Base-by-base conservation (phyloP, 2,329 filamentous ascomycete species). In the Neonectria coccinea region DNA sequence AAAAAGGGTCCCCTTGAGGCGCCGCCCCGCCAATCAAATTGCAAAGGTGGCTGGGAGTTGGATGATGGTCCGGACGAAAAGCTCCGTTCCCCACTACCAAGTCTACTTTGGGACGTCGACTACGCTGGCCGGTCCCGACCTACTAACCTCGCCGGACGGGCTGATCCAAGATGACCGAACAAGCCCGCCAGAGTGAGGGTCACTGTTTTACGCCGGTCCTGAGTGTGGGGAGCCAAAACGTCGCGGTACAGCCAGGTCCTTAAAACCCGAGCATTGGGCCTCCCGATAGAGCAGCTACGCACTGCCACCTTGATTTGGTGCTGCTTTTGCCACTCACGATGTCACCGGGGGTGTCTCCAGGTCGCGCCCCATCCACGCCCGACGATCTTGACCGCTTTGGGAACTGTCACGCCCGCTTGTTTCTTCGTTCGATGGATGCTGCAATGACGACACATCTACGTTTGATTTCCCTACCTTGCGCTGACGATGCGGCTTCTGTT, bases 381-480 rank as follows among this genome's bases (percentile, higher is more conserved):
- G 68, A 33, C 51, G 67, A 73, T 73, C 71, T 25, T 67, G 31
- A 22, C 71, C 65, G 56, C 64, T 72, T 72, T 52, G 31, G 45
- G 65, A 22, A 22, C 55, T 27, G 29, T 56, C 59, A 65, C 62
- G 65, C 59, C 66, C 58, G 59, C 69, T 69, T 66, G 22, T 66
- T 53, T 53, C 59, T 52, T 58, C 59, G 55, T 67, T 47, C 51
- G 61, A 22, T 22, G 63, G 59, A 61, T 56, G 27, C 50, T 60
- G 25, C 52, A 64, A 72, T 73, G 71, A 73, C 71, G 71, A 65
- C 60, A 73, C 71, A 42, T 59, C 68, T 67, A 71, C 68, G 67
- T 62, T 33, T 50, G 56, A 45, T 62, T 29, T 53, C 44, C 57
- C 60, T 67, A 11, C 27, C 56, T 29, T 68, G 60, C 57, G 47